Percentiles rank a stretch among this genome's conserved stretches.
These are phyloP conservation scores for Tolypocladium endophyticum DNA, from an alignment of 2,329 filamentous ascomycete species.

Conservation along the genomic window DNA sequence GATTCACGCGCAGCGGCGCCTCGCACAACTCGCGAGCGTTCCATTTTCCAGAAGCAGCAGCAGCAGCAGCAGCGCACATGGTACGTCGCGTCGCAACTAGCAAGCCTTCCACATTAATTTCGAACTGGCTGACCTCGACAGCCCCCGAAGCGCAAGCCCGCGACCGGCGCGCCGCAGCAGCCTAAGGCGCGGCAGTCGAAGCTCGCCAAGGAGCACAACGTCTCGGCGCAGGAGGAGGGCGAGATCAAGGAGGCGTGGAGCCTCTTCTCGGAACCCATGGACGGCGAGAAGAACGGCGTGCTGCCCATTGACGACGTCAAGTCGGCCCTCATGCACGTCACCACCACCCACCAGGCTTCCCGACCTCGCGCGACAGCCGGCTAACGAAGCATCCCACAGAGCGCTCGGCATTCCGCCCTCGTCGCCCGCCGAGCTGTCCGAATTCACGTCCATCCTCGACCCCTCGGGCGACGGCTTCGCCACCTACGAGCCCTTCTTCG, in stretches of 20 bases:
- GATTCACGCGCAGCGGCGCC: neutral
- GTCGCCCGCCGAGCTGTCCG: slow-evolving; percentile 54
- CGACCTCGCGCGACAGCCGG: neutral
- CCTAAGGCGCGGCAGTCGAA: slow-evolving; percentile 58
- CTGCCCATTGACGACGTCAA: slow-evolving; percentile 58
- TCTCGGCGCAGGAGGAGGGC: slow-evolving; percentile 72
- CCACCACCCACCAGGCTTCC: neutral
- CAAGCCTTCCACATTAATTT: neutral
- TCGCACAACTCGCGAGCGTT: neutral
- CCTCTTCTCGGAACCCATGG: slow-evolving; percentile 64
- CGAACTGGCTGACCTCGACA: slow-evolving; percentile 11
- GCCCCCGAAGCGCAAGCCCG: slow-evolving; percentile 43
- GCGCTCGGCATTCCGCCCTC: slow-evolving; percentile 70
- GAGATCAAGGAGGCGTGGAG: slow-evolving; percentile 87
- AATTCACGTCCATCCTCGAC: slow-evolving; percentile 73
- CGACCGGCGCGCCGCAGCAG: slow-evolving; percentile 14
- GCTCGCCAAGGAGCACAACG: slow-evolving; percentile 84
- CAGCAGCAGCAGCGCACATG: neutral
- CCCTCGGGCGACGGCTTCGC: slow-evolving; percentile 71
- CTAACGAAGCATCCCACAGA: slow-evolving; percentile 28
- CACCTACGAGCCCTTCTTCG: slow-evolving; percentile 71
- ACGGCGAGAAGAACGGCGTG: slow-evolving; percentile 63
- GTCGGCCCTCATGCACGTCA: slow-evolving; percentile 59
- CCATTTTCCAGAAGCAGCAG: neutral
- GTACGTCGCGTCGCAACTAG: neutral